Conservation (phyloP, 345 rosid genomes). For the Moricandia moricandioides region DNA sequence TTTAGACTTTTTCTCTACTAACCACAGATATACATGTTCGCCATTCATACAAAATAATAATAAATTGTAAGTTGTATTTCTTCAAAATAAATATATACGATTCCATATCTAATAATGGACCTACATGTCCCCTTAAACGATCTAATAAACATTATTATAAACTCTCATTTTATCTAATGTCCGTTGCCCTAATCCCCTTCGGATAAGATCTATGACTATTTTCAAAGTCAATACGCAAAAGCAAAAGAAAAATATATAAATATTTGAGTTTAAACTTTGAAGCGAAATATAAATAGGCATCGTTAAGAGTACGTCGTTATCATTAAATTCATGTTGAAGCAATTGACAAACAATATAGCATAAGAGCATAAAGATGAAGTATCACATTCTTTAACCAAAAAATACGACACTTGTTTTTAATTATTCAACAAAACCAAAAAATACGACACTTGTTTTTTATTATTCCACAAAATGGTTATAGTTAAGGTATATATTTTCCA, state of each 20-base stretch:
- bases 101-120: slow-evolving; percentile 21
- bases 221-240: slow-evolving; percentile 1
- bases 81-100: not conserved
- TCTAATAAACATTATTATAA: slow-evolving; percentile 9
- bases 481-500: too few species aligned
- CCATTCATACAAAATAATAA: too few species aligned
- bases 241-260: not conserved
- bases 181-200: not conserved
- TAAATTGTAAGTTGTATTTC: too few species aligned
- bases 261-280: not conserved
- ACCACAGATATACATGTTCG: not conserved
- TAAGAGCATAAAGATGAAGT: not conserved
- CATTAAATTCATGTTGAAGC: not conserved
- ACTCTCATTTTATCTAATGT: not conserved
- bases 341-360: slow-evolving; percentile 14
- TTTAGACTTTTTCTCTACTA: slow-evolving; percentile 13
- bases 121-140: slow-evolving; percentile 21
- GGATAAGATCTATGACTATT: slow-evolving; percentile 32
- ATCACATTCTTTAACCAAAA: slow-evolving; percentile 12
- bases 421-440: slow-evolving; percentile 9
- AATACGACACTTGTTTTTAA: slow-evolving; percentile 7
- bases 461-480: slow-evolving; percentile 13
- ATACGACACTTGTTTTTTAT: slow-evolving; percentile 7
- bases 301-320: slow-evolving; percentile 21
- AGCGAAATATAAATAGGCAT: not conserved